Conservation (phyloP, 2,329 filamentous ascomycete genomes). For the Saccharata proteae region DNA sequence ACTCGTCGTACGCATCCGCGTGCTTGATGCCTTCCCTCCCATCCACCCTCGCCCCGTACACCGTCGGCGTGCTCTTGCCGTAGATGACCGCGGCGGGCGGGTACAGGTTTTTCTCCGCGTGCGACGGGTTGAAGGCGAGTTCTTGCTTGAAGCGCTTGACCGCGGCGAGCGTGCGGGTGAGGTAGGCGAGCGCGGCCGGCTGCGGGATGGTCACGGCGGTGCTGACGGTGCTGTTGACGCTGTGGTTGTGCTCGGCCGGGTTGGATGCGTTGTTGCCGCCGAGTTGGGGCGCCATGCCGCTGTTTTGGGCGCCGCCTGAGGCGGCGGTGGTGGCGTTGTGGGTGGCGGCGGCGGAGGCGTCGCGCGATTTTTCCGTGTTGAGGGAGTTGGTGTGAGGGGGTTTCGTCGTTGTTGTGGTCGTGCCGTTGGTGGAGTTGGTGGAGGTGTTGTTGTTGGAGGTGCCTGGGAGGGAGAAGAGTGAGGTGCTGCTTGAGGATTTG, state of each 20-base stretch:
- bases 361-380: slow-evolving; percentile 10
- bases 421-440: slow-evolving; percentile 7
- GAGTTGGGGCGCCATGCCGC: slow-evolving; percentile 11
- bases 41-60: slow-evolving; percentile 66
- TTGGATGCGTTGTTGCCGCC: neutral
- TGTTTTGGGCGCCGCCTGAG: slow-evolving; percentile 12
- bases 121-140: slow-evolving; percentile 48
- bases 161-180: slow-evolving; percentile 59
- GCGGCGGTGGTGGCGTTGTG: slow-evolving; percentile 15
- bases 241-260: slow-evolving; percentile 9
- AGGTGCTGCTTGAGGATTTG: slow-evolving; percentile 14
- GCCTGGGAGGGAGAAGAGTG: too few species aligned
- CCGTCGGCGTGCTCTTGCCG: slow-evolving; percentile 74
- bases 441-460: slow-evolving; percentile 23
- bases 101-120: slow-evolving; percentile 58
- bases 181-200: slow-evolving; percentile 50
- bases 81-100: slow-evolving; percentile 77
- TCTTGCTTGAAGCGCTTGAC: slow-evolving; percentile 66
- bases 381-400: slow-evolving; percentile 13
- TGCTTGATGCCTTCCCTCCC: slow-evolving; percentile 62
- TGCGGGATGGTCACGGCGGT: slow-evolving; percentile 42
- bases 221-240: slow-evolving; percentile 15
- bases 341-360: slow-evolving; percentile 17
- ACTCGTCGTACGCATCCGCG: slow-evolving; percentile 70
- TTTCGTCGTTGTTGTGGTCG: too few species aligned